phyloP scores from a whole-genome alignment of 345 rosid genomes.

The Dimocarpus longan region DNA sequence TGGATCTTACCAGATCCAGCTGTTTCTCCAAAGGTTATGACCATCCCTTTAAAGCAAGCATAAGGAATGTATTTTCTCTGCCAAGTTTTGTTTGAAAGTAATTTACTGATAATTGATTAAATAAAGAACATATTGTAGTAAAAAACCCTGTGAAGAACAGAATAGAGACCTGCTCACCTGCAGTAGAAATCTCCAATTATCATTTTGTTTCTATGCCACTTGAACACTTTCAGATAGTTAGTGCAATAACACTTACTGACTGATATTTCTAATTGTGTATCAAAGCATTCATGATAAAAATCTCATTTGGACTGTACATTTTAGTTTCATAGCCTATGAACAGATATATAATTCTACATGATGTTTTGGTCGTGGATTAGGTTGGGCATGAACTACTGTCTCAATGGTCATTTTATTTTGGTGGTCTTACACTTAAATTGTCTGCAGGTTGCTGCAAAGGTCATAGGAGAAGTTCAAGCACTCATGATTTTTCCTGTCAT shows the following conservation, averaged over 20 bases:
- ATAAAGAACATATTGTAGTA: no score
- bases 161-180: neutral
- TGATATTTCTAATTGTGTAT: neutral
- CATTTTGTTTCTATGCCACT: no score
- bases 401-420: conserved; percentile 15
- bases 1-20: neutral
- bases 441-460: conserved; percentile 96
- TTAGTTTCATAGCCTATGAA: no score
- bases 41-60: no score
- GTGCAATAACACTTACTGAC: no score
- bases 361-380: neutral
- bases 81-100: no score
- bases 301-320: neutral
- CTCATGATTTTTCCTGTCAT: conserved; percentile 84
- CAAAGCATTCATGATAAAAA: neutral
- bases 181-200: neutral
- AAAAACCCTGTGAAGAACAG: no score
- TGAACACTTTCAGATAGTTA: no score
- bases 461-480: conserved; percentile 95
- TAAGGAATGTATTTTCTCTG: no score
- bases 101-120: no score
- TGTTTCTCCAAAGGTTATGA: neutral
- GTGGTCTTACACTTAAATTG: conserved; percentile 13
- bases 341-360: neutral
- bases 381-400: neutral